These are phyloP conservation scores for Hortaea werneckii DNA, from an alignment of 2,329 filamentous ascomycete genomes.

Conservation along the genomic window DNA sequence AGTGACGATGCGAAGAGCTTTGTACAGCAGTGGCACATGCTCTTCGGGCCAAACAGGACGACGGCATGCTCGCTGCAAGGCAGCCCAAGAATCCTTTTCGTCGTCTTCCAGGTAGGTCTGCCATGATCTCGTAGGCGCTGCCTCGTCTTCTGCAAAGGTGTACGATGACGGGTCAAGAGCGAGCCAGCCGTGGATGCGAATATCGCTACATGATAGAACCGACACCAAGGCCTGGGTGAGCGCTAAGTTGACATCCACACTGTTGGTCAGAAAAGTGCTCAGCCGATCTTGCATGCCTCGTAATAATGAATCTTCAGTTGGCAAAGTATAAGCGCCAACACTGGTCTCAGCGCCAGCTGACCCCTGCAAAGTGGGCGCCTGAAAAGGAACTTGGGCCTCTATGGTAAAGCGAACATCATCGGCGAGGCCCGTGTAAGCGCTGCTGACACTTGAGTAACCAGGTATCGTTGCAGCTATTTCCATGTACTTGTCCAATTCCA, in stretches of 20 bases:
- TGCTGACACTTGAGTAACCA: constrained; percentile 59
- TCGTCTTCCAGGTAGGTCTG: constrained; percentile 24
- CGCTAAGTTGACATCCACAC: constrained; percentile 80
- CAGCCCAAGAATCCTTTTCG: constrained; percentile 18
- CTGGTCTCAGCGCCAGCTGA: constrained; percentile 1
- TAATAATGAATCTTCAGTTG: constrained; percentile 29
- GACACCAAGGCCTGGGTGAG: constrained; percentile 76
- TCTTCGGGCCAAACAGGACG: constrained; percentile 27
- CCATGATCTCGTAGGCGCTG: constrained; percentile 26
- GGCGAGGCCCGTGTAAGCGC: constrained; percentile 60
- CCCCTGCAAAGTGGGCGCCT: constrained; percentile 1
- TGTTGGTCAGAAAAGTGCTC: constrained; percentile 76
- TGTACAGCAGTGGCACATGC: constrained; percentile 31
- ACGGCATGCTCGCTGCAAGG: constrained; percentile 23
- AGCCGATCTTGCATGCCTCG: constrained; percentile 49
- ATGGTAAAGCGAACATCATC: constrained; percentile 49
- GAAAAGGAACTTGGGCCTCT: constrained; percentile 19
- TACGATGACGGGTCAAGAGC: constrained; percentile 34
- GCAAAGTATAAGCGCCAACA: constrained; percentile 9
- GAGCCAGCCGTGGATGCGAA: constrained; percentile 85
- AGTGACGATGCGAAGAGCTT: constrained; percentile 32
- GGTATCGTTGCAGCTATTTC: constrained; percentile 58
- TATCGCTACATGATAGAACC: constrained; percentile 72
- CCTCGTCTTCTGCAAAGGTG: constrained; percentile 19
- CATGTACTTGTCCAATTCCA: constrained; percentile 64